Percentiles rank a stretch among this genome's conserved stretches.
These are phyloP conservation scores for Claviceps capensis DNA, from an alignment of 2,329 filamentous ascomycete genomes.

Conservation along the genomic window DNA sequence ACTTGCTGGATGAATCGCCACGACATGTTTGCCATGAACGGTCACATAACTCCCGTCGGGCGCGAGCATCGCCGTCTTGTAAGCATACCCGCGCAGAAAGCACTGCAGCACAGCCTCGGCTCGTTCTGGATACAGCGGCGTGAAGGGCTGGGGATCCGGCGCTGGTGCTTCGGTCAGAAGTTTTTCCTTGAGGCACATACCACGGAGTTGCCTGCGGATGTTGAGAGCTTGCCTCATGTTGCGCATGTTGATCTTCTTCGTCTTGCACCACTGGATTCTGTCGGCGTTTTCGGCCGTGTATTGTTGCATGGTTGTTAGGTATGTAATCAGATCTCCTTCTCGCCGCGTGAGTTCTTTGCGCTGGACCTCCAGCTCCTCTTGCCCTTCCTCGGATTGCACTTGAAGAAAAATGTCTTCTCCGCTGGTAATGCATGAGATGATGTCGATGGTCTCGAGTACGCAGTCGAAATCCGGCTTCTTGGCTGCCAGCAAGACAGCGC, in stretches of 20 bases:
- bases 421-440: conserved; percentile 52
- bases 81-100: conserved; percentile 47
- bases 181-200: conserved; percentile 38
- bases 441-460: conserved; percentile 71
- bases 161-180: conserved; percentile 32
- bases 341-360: conserved; percentile 45
- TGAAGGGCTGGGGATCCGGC: conserved; percentile 42
- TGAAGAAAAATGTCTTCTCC: conserved; percentile 51
- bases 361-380: conserved; percentile 37
- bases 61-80: conserved; percentile 45
- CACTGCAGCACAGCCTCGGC: conserved; percentile 43
- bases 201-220: conserved; percentile 47
- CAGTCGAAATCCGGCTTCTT: conserved; percentile 57
- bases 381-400: conserved; percentile 41
- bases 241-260: conserved; percentile 40
- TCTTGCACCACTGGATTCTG: conserved; percentile 43
- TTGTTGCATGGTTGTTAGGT: conserved; percentile 48
- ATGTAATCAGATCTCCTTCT: conserved; percentile 52
- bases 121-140: conserved; percentile 37
- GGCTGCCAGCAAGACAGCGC: conserved; percentile 71
- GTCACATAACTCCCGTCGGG: conserved; percentile 50
- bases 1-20: conserved; percentile 50
- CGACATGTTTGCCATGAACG: conserved; percentile 42
- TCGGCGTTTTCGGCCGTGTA: conserved; percentile 44
- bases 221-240: conserved; percentile 51